phyloP scores from a whole-genome alignment of 108 stramenopile genomes.

The Stephanodiscus triporus region DNA sequence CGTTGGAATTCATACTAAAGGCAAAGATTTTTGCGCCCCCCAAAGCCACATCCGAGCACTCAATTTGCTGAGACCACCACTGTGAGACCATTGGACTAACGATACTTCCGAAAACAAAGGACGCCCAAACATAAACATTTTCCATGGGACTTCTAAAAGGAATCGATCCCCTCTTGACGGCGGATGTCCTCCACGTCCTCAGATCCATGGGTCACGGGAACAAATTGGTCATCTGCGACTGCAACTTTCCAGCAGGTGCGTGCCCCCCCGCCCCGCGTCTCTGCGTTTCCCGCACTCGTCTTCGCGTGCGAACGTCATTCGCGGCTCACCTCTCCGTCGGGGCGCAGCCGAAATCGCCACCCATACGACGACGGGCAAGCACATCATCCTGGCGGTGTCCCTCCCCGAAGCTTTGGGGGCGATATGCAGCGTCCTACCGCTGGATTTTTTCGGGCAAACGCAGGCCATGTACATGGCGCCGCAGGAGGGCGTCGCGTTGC shows the following conservation, averaged over 20 bases:
- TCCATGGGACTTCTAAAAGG: constrained; percentile 59
- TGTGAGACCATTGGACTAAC: too few relatives aligned
- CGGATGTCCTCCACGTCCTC: constrained; percentile 52
- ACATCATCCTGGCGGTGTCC: constrained; percentile 41
- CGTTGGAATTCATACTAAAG: too few relatives aligned
- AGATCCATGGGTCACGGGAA: constrained; percentile 63
- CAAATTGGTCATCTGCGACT: constrained; percentile 52
- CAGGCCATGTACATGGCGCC: constrained; percentile 51
- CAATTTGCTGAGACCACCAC: too few relatives aligned
- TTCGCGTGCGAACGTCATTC: too few relatives aligned
- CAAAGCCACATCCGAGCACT: too few relatives aligned
- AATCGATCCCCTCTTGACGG: constrained; percentile 57
- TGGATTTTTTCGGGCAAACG: constrained; percentile 57
- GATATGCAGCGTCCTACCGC: constrained; percentile 54
- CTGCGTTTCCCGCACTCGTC: too few relatives aligned
- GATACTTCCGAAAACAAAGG: too few relatives aligned
- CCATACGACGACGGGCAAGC: constrained; percentile 48
- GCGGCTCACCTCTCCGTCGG: too few relatives aligned
- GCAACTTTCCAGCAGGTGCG: constrained; percentile 54
- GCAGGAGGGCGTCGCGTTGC: constrained; percentile 44
- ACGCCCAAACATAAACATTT: background rate
- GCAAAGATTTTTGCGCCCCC: too few relatives aligned
- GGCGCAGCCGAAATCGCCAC: constrained; percentile 42
- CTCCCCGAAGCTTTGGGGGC: constrained; percentile 54
- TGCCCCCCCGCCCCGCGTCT: too few relatives aligned